Evolutionary conservation across 169 alveolate species (phyloP).

Genomic region (Plasmodium vivax): DNA sequence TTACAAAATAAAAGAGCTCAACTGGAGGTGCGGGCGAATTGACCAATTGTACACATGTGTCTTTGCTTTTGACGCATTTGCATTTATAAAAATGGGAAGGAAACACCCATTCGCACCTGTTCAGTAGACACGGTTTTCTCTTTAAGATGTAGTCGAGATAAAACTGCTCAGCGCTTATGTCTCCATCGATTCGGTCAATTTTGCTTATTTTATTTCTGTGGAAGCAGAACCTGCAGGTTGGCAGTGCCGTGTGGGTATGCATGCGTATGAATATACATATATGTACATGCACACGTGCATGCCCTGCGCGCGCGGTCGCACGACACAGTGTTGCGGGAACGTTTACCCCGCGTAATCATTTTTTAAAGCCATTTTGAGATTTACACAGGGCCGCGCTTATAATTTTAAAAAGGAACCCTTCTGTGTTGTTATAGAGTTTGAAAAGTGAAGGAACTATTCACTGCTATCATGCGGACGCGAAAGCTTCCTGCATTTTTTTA

Average conservation of each 20-base stretch:
- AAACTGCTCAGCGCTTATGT: constrained; percentile 63
- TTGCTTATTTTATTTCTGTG: constrained; percentile 32
- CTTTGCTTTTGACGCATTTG: neutral
- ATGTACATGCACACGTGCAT: neutral
- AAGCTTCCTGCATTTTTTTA: neutral
- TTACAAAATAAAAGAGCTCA: neutral
- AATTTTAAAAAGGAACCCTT: neutral
- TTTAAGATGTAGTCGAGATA: constrained; percentile 52
- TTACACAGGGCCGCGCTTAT: neutral
- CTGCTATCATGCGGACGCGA: neutral
- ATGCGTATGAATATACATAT: neutral
- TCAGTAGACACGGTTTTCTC: constrained; percentile 69
- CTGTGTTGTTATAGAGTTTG: neutral
- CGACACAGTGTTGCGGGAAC: neutral
- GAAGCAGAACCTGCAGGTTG: constrained; percentile 65
- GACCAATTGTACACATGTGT: neutral
- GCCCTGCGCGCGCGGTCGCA: neutral
- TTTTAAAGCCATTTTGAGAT: constrained; percentile 41
- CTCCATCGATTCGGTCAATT: constrained; percentile 55
- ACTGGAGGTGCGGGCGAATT: neutral
- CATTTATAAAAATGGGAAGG: neutral
- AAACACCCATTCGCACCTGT: constrained; percentile 16
- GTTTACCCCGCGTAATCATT: constrained; percentile 48
- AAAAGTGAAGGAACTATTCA: neutral
- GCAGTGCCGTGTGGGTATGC: neutral